Base-by-base conservation (phyloP, 495 filamentous ascomycete genomes). In the Penicillium longicatenatum region DNA sequence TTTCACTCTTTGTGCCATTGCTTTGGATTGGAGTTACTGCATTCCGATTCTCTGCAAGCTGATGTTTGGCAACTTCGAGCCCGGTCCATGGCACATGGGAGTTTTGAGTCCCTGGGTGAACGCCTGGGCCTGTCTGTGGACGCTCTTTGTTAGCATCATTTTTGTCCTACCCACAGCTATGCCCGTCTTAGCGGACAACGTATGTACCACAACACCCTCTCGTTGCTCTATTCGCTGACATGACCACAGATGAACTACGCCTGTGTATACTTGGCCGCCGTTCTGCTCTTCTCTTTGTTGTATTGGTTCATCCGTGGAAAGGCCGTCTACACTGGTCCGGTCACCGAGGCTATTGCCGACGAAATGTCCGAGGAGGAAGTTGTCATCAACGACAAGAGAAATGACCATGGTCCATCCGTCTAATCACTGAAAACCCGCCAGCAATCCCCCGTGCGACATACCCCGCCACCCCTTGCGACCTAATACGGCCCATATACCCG, bases 31-130 rank as follows among this genome's bases (percentile, higher is more conserved):
- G 75, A 79, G 74, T 41, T 87, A 86, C 69, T 76, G 80, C 55
- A 82, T 87, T 46, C 85, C 85, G 0, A 80, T 88, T 45, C 55
- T 84, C 21, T 87, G 83, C 68, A 88, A 87, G 69, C 58, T 87
- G 47, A 9, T 77, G 4, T 86, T 79, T 45, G 76, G 79, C 14
- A 70, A 78, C 30, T 86, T 87, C 58, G 68, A 83, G 67, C 78
- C 73, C 14, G 85, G 84, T 20, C 85, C 84, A 17, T 87, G 82
- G 79, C 73, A 86, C 60, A 71, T 87, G 72, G 84, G 84, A 10
- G 63, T 68, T 33, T 67, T 72, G 16, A 73, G 77, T 48, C 50
- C 61, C 1, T 63, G 58, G 11, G 72, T 84, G 26, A 88, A 88
- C 56, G 57, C 61, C 5, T 80, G 78, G 70, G 83, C 84, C 5